Evolutionary conservation across 345 rosid species (phyloP).

Genomic region (Gossypium thurberi): DNA sequence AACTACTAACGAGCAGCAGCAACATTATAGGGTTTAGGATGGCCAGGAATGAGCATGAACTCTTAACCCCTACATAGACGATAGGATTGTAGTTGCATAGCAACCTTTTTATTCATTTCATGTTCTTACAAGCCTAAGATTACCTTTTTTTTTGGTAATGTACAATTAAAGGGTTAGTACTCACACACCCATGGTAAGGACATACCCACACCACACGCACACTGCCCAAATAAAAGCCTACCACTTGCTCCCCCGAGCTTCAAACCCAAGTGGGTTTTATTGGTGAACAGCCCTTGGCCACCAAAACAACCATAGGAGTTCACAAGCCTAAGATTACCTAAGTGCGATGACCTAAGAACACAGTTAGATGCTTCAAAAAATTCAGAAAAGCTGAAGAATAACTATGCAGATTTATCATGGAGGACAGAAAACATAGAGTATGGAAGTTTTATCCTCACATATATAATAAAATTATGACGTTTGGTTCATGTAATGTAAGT

Average conservation of each 20-base stretch:
- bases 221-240: too few species aligned
- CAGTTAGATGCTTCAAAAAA: background rate
- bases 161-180: too few species aligned
- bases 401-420: background rate
- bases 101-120: background rate
- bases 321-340: background rate
- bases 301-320: too few species aligned
- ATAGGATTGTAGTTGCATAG: background rate
- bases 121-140: background rate
- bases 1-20: background rate
- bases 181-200: too few species aligned
- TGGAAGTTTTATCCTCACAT: background rate
- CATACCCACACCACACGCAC: too few species aligned
- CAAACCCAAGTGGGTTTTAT: too few species aligned
- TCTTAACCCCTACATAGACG: background rate
- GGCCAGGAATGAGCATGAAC: background rate
- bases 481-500: too few species aligned
- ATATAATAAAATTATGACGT: too few species aligned
- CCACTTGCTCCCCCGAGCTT: too few species aligned
- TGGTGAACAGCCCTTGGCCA: too few species aligned
- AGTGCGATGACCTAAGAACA: background rate
- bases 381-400: background rate
- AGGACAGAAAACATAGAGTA: background rate
- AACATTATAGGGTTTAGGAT: background rate
- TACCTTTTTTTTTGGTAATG: too few species aligned